Conservation (phyloP, 352 stramenopile genomes). For the Phytophthora ohioensis region DNA sequence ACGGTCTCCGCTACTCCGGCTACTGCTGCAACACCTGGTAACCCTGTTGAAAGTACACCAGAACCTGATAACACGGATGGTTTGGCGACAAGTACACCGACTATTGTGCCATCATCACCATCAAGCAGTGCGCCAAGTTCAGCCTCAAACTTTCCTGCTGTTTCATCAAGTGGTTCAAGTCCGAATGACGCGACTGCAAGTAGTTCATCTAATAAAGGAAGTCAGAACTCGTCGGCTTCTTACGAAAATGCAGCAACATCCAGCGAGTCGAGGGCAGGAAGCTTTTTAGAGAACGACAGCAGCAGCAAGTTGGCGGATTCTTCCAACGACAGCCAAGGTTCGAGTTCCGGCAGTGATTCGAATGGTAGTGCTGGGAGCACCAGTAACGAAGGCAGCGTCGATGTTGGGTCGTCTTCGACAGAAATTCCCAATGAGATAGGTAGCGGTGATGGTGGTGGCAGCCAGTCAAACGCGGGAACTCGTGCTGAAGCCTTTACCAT, state of each 20-base stretch:
- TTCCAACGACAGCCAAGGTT: background rate
- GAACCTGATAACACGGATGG: background rate
- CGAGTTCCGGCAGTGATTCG: conserved; percentile 3
- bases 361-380: background rate
- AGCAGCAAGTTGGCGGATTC: no score
- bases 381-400: background rate
- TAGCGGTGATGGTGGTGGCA: background rate
- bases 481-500: background rate
- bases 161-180: no score
- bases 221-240: no score
- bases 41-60: background rate
- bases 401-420: conserved; percentile 2
- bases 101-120: background rate
- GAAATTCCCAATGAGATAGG: background rate
- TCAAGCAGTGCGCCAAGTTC: background rate
- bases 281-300: no score
- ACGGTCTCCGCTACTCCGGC: background rate
- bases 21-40: background rate
- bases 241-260: no score
- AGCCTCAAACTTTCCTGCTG: background rate
- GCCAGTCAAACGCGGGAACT: background rate
- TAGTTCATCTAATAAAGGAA: no score
- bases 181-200: no score
- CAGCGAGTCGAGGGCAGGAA: no score
- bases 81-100: background rate